phyloP scores from a whole-genome alignment of 306 rosid genomes.

The peach (Prunus persica) region DNA sequence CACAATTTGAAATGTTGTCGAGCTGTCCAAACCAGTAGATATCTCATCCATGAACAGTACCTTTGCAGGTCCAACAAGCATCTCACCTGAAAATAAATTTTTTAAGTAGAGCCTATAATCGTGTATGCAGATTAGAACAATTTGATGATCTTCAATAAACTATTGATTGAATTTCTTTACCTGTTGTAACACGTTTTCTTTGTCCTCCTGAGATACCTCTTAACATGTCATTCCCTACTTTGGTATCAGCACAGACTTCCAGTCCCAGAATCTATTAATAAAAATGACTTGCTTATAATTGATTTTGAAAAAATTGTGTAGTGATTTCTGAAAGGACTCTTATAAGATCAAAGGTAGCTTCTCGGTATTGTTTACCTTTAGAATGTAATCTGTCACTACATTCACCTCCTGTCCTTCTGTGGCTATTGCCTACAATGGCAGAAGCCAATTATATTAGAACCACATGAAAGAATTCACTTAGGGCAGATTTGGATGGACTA shows the following conservation, averaged over 20 bases:
- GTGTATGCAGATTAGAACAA: not conserved
- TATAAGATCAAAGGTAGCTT: not conserved
- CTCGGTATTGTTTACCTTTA: slow-evolving; percentile 25
- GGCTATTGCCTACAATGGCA: slow-evolving; percentile 31
- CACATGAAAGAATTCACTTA: not conserved
- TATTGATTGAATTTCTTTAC: slow-evolving; percentile 16
- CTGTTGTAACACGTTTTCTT: slow-evolving; percentile 49
- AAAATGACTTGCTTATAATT: not conserved
- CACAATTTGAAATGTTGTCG: slow-evolving; percentile 51
- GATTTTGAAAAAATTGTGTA: not conserved
- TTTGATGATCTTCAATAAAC: not conserved
- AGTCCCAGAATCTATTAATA: slow-evolving; percentile 38
- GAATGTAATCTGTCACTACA: slow-evolving; percentile 39
- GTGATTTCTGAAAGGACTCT: not conserved
- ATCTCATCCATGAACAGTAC: slow-evolving; percentile 53
- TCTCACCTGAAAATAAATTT: slow-evolving; percentile 32
- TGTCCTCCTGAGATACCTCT: slow-evolving; percentile 56
- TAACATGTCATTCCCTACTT: slow-evolving; percentile 40
- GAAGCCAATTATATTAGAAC: not conserved
- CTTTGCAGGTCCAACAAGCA: slow-evolving; percentile 46
- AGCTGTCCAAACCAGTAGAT: slow-evolving; percentile 53
- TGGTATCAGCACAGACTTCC: slow-evolving; percentile 42
- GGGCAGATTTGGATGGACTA: too few species aligned
- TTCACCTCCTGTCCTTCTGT: slow-evolving; percentile 31
- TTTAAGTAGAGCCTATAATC: not conserved